These are phyloP conservation scores for Collybia sordida DNA, from an alignment of 768 basidiomycete species.

Conservation along the genomic window DNA sequence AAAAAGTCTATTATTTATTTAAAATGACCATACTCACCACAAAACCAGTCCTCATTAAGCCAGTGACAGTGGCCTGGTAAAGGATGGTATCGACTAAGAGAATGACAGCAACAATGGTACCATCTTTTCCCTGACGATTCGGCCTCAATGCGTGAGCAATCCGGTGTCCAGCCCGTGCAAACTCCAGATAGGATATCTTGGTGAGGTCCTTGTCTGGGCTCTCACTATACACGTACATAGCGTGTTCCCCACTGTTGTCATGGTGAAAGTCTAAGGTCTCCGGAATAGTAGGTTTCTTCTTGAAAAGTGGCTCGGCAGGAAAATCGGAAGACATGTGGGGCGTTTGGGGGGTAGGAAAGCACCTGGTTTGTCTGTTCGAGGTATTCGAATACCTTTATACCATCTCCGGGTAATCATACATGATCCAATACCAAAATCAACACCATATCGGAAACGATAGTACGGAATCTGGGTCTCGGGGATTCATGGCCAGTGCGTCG, in stretches of 20 bases:
- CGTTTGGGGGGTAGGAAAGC: too few species aligned
- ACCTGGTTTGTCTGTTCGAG: too few species aligned
- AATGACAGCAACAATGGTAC: slow-evolving; percentile 26
- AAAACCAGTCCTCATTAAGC: slow-evolving; percentile 28
- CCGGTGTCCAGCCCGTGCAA: slow-evolving; percentile 37
- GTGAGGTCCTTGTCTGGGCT: slow-evolving; percentile 15
- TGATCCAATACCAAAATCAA: too few species aligned
- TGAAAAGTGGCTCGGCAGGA: too few species aligned
- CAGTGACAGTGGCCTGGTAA: slow-evolving; percentile 34
- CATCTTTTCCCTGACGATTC: slow-evolving; percentile 16
- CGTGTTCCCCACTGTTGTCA: slow-evolving; percentile 15
- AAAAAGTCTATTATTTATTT: neutral
- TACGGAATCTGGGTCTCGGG: too few species aligned
- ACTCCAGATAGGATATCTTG: slow-evolving; percentile 33
- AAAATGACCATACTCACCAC: slow-evolving; percentile 20
- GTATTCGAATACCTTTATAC: too few species aligned
- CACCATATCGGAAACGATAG: too few species aligned
- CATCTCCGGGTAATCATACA: too few species aligned
- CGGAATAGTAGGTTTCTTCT: slow-evolving; percentile 4
- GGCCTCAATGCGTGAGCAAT: slow-evolving; percentile 32
- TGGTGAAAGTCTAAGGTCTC: slow-evolving; percentile 20
- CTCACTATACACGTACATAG: slow-evolving; percentile 16
- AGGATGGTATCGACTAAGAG: slow-evolving; percentile 25
- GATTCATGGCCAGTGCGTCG: too few species aligned
- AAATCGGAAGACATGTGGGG: too few species aligned